These are phyloP conservation scores for Chytriomyces confervae DNA, from an alignment of 192 early-diverging fungal genomes.

Conservation along the genomic window DNA sequence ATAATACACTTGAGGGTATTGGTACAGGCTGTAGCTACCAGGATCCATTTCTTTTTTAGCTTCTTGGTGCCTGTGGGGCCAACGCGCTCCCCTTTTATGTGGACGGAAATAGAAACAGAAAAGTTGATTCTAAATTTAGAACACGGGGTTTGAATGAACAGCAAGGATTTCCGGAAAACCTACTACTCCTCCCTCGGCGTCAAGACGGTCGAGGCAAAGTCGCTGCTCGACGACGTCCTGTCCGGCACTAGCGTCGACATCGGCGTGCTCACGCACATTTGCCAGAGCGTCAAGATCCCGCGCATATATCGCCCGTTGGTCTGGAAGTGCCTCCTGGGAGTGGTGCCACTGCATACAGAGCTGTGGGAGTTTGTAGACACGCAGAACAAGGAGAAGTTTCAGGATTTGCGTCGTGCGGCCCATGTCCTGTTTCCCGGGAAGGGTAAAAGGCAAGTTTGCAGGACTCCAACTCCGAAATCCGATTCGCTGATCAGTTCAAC, in stretches of 20 bases:
- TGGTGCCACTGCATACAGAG: conserved; percentile 35
- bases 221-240: conserved; percentile 42
- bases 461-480: no score
- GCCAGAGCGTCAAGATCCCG: conserved; percentile 15
- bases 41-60: no score
- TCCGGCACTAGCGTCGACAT: conserved; percentile 38
- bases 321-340: conserved; percentile 49
- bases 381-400: conserved; percentile 32
- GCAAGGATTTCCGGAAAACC: conserved; percentile 41
- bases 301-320: conserved; percentile 21
- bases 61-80: no score
- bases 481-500: no score
- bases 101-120: no score
- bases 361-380: conserved; percentile 43
- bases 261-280: conserved; percentile 23
- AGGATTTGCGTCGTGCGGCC: conserved; percentile 35
- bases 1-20: no score
- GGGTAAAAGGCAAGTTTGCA: no score
- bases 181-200: conserved; percentile 54
- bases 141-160: background rate
- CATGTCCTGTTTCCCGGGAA: conserved; percentile 13
- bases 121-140: background rate
- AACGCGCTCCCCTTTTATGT: no score
- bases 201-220: conserved; percentile 43
- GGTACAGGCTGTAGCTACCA: no score